Percentiles rank a stretch among this genome's conserved stretches.
phyloP scores from a whole-genome alignment of 2,329 filamentous ascomycete genomes.

The Penicillium concentricum region DNA sequence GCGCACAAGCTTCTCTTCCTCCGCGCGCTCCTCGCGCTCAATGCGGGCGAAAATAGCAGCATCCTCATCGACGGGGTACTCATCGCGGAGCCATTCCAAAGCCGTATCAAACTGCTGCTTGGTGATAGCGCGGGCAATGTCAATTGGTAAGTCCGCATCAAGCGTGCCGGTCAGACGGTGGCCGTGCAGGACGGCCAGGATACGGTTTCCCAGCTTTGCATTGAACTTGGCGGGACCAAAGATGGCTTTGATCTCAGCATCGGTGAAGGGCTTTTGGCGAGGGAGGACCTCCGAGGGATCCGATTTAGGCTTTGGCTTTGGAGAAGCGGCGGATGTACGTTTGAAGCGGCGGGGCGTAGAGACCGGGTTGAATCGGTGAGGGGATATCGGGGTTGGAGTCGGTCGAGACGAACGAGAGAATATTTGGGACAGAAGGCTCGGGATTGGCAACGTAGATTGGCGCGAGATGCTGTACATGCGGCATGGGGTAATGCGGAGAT shows the following conservation, averaged over 20 bases:
- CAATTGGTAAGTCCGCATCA: slow-evolving; percentile 43
- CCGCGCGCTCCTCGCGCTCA: slow-evolving; percentile 39
- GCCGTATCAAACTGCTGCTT: slow-evolving; percentile 36
- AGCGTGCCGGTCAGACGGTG: slow-evolving; percentile 46
- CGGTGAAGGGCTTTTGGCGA: slow-evolving; percentile 32
- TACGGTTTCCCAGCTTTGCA: slow-evolving; percentile 35
- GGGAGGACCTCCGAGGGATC: slow-evolving; percentile 15
- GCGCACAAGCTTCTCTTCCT: slow-evolving; percentile 37
- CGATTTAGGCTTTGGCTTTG: slow-evolving; percentile 5
- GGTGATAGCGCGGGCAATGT: slow-evolving; percentile 36
- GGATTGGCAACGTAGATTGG: slow-evolving; percentile 6
- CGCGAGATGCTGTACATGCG: slow-evolving; percentile 17
- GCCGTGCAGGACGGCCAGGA: slow-evolving; percentile 43
- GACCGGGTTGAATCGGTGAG: slow-evolving; percentile 1
- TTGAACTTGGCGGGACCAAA: slow-evolving; percentile 35
- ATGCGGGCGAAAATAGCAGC: slow-evolving; percentile 49
- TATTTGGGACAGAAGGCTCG: neutral
- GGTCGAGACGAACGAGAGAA: neutral
- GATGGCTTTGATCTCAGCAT: slow-evolving; percentile 34
- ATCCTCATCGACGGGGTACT: slow-evolving; percentile 49
- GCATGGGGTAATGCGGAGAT: slow-evolving; percentile 26
- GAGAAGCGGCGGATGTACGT: slow-evolving; percentile 19
- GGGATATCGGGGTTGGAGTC: neutral
- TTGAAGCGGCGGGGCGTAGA: slow-evolving; percentile 17
- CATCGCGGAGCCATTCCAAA: slow-evolving; percentile 43